These are phyloP conservation scores for Chlamydomonas sp. DNA, from an alignment of 139 green algal species.

Conservation along the genomic window DNA sequence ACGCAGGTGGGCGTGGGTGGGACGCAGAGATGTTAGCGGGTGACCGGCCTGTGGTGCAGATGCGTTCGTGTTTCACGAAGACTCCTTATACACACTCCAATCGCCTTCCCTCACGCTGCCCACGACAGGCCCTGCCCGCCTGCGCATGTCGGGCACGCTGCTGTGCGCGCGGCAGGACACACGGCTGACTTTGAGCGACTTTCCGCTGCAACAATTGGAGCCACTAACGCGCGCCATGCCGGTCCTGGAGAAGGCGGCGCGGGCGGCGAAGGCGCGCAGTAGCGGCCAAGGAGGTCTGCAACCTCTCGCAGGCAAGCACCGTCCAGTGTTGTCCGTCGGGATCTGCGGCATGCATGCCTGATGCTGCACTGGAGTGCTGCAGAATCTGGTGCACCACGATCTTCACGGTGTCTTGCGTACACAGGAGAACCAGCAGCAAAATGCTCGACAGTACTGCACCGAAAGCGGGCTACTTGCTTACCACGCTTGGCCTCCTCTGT, in stretches of 20 bases:
- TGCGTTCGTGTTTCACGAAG: no score
- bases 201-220: constrained; percentile 79
- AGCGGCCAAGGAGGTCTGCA: neutral
- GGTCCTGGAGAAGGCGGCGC: constrained; percentile 53
- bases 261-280: constrained; percentile 1
- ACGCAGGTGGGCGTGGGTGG: constrained; percentile 45
- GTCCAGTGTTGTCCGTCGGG: no score
- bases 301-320: neutral
- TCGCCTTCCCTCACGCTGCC: neutral
- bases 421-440: no score
- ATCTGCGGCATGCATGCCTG: no score
- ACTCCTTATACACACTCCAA: neutral
- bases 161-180: constrained; percentile 84
- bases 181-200: constrained; percentile 77
- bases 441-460: no score
- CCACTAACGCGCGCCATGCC: constrained; percentile 77
- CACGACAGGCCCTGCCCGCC: constrained; percentile 40
- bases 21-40: neutral
- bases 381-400: no score
- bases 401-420: no score
- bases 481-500: neutral
- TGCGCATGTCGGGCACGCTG: constrained; percentile 68
- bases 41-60: neutral
- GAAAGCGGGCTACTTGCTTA: no score
- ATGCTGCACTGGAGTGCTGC: no score